phyloP scores from a whole-genome alignment of 73 alveolate species.

The Uronychia setigera region DNA sequence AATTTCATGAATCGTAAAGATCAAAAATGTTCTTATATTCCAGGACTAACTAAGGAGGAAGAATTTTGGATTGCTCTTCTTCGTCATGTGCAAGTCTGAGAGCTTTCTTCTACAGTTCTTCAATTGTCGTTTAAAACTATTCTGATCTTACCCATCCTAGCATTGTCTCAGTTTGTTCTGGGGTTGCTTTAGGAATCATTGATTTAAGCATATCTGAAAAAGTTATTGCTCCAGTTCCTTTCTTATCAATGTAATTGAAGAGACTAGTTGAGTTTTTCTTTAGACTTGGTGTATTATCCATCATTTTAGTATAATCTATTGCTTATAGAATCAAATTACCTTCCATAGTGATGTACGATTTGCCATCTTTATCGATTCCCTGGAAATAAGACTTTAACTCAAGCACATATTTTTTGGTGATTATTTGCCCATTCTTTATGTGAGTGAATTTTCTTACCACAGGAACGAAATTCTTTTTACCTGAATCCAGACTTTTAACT shows the following conservation, averaged over 20 bases:
- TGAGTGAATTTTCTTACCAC: neutral
- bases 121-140: neutral
- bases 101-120: neutral
- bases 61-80: neutral
- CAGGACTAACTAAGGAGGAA: neutral
- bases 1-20: neutral
- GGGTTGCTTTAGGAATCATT: constrained; percentile 12
- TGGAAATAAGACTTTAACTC: neutral
- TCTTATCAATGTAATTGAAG: constrained; percentile 3
- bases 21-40: neutral
- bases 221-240: neutral
- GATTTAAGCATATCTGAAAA: neutral
- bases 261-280: neutral
- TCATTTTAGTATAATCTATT: neutral
- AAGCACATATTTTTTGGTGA: constrained; percentile 1
- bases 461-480: neutral
- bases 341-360: neutral
- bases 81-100: neutral
- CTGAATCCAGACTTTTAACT: no score
- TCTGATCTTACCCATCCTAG: neutral
- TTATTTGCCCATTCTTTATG: neutral
- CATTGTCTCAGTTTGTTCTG: constrained; percentile 6
- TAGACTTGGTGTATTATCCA: neutral
- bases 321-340: neutral
- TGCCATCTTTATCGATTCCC: neutral